Percentiles rank a stretch among this genome's conserved stretches.
Conservation (phyloP, 306 rosid genomes). For the Rubus idaeus region DNA sequence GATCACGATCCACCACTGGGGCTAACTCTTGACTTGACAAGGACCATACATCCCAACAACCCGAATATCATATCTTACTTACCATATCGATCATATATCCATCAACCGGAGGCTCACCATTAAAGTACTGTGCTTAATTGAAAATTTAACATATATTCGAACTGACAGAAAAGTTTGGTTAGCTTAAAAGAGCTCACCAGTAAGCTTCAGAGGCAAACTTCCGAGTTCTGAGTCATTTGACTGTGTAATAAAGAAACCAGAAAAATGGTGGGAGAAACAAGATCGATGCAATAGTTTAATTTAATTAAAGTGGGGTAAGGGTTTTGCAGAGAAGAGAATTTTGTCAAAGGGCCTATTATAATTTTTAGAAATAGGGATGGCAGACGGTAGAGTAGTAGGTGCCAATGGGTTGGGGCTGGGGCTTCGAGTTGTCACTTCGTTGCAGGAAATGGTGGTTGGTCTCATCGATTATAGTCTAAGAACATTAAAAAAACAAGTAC, state of each 20-base stretch:
- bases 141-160: background rate
- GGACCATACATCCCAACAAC: background rate
- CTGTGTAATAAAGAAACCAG: background rate
- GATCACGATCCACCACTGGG: background rate
- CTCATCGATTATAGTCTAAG: background rate
- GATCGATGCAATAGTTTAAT: background rate
- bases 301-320: background rate
- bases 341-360: conserved; percentile 5
- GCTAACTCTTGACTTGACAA: background rate
- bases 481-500: background rate
- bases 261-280: background rate
- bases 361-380: background rate
- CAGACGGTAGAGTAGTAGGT: background rate
- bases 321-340: background rate
- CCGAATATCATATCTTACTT: background rate
- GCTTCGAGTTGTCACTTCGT: conserved; percentile 1
- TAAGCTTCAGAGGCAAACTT: background rate
- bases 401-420: background rate
- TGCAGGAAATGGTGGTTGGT: conserved; percentile 8
- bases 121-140: background rate
- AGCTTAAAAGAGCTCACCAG: background rate
- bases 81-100: no score
- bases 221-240: background rate
- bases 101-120: background rate
- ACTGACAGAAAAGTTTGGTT: background rate